phyloP scores from a whole-genome alignment of 2,329 filamentous ascomycete genomes.

The Lojkania enalia region DNA sequence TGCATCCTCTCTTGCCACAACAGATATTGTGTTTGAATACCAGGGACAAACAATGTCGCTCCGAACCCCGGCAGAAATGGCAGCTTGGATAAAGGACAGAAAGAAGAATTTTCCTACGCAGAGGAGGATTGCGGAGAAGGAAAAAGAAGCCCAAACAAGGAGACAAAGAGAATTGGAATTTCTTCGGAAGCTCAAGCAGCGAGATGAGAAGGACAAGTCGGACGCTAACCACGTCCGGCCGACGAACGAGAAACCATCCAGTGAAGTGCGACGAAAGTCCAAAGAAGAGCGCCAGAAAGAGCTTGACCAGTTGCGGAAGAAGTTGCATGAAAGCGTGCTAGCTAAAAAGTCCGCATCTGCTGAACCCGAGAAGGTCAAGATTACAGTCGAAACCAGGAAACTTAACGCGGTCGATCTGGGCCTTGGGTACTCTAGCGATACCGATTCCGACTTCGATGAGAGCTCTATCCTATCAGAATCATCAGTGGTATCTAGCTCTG shows the following conservation, averaged over 20 bases:
- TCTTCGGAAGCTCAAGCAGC: slow-evolving; percentile 30
- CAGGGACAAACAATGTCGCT: slow-evolving; percentile 59
- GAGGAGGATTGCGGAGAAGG: slow-evolving; percentile 67
- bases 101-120: slow-evolving; percentile 79
- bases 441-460: slow-evolving; percentile 19
- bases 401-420: slow-evolving; percentile 26
- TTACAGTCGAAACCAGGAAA: slow-evolving; percentile 3
- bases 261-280: slow-evolving; percentile 4
- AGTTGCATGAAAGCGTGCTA: slow-evolving; percentile 37
- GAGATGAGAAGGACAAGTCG: neutral
- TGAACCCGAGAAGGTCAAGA: neutral
- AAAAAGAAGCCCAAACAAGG: slow-evolving; percentile 47
- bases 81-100: slow-evolving; percentile 79
- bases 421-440: slow-evolving; percentile 36
- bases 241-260: slow-evolving; percentile 15
- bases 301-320: slow-evolving; percentile 40
- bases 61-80: slow-evolving; percentile 66
- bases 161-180: slow-evolving; percentile 46
- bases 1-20: slow-evolving; percentile 45
- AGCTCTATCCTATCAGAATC: slow-evolving; percentile 33
- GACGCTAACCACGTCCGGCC: slow-evolving; percentile 6
- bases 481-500: slow-evolving; percentile 38
- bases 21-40: slow-evolving; percentile 63
- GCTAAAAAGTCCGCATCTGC: slow-evolving; percentile 17
- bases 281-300: slow-evolving; percentile 14